Conservation (phyloP, 768 basidiomycete genomes). For the Guyanaporus albipodus region DNA sequence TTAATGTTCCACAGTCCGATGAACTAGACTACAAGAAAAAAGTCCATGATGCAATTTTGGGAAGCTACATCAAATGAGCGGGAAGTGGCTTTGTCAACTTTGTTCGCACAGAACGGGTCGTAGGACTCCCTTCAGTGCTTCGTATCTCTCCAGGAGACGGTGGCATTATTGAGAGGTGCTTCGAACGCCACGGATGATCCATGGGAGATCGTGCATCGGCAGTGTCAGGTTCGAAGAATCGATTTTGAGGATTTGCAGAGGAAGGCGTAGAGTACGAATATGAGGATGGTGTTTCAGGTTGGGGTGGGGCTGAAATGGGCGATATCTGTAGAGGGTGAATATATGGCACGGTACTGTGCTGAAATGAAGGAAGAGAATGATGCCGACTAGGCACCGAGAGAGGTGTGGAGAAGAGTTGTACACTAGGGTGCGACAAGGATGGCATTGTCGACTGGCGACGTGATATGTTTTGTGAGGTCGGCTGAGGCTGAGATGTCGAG, state of each 20-base stretch:
- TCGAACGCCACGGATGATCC: background rate
- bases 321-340: background rate
- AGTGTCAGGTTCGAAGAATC: background rate
- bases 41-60: slow-evolving; percentile 1
- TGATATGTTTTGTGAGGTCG: background rate
- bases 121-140: background rate
- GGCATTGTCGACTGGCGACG: slow-evolving; percentile 13
- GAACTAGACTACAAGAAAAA: background rate
- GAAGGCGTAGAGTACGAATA: slow-evolving; percentile 2
- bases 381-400: slow-evolving; percentile 13
- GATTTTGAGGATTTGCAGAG: background rate
- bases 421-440: background rate
- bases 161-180: slow-evolving; percentile 20
- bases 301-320: background rate
- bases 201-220: background rate
- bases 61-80: slow-evolving; percentile 19
- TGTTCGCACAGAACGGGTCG: slow-evolving; percentile 1
- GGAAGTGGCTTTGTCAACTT: slow-evolving; percentile 21
- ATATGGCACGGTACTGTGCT: slow-evolving; percentile 2
- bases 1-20: background rate
- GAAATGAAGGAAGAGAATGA: slow-evolving; percentile 22
- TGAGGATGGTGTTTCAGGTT: slow-evolving; percentile 11
- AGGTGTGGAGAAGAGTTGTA: background rate
- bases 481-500: background rate
- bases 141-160: slow-evolving; percentile 7